Base-by-base conservation (phyloP, 176 grass and related monocot species). In the Elymus sibiricus region DNA sequence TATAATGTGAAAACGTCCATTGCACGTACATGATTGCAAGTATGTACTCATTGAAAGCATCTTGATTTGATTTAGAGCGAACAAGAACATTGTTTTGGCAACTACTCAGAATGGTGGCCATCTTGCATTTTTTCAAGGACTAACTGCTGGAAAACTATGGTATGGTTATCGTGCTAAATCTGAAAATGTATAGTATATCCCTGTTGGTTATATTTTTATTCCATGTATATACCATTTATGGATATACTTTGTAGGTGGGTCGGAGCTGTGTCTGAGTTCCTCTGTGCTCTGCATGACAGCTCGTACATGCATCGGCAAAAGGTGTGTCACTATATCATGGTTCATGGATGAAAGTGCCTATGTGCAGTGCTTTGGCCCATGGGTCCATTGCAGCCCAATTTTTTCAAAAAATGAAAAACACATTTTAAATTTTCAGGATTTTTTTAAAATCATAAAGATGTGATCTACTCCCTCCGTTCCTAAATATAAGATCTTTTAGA, bases 41-140 rank as follows among this genome's bases (percentile, higher is more conserved):
- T 80, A 63, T 53, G 32, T 77, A 70, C 66, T 79, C 38, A 85
- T 35, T 51, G 78, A 13, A 79, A 82, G 29, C 24, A 26, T 84
- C 21, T 83, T 92, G 16, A 24, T 39, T 88, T 97, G 26, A 76
- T 86, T 80, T 81, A 99, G 94, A 87, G 90, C 87, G 43, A 99
- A 96, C 83, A 96, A 94, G 75, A 99, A 99, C 40, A 87, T 99
- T 82, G 87, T 99, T 88, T 93, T 96, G 85, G 97, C 97, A 70
- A 99, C 97, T 83, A 94, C 94, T 71, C 64, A 44, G 21, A 95
- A 96, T 90, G 97, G 97, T 78, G 97, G 97, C 29, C 97, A 99
- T 93, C 97, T 99, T 70, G 94, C 84, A 64, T 99, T 79, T 84
- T 99, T 99, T 83, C 77, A 99, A 94, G 97, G 94, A 71, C 55